Evolutionary conservation across 495 filamentous ascomycete species (phyloP), one percentile per base, ranked within the genome.

Genomic region (Penicillium cataractarum): DNA sequence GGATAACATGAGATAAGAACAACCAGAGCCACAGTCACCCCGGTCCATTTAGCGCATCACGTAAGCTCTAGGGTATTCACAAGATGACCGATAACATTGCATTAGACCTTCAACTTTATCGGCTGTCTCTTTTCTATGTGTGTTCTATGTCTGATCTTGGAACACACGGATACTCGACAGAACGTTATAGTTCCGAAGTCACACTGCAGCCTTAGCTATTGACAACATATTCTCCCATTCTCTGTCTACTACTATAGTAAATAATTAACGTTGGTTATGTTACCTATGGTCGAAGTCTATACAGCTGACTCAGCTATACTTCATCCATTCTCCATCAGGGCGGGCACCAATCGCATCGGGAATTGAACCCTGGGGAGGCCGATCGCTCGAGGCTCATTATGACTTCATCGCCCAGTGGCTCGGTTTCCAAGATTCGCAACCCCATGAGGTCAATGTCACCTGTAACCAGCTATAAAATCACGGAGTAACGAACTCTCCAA

Each of bases 401-500:
- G 67, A 70, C 64, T 64, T 70, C 67, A 70, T 67, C 44, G 29
- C 32, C 21, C 32, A 13, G 32, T 56, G 55, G 55, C 55, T 32
- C 42, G 3, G 6, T 19, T 54, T 60, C 24, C 22, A 31, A 33
- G 29, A 39, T 40, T 44, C 29, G 33, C 37, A 19, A 22, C n/a
- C n/a, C 48, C 48, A 60, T 60, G 49, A 54, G 33, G 48, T 60
- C 35, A 54, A 58, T 17, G 40, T 54, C 35, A 42, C 49, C 26
- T 19, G n/a, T 32, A 13, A 52, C 32, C 49, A 13, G 26, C 26
- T 52, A 29, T 32, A 52, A 19, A 32, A 52, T 8, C 15, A 15
- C 42, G 21, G 19, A 31, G 44, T 26, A 50, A 19, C n/a, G 29
- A 7, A 12, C 7, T 52, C 31, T 13, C n/a, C 29, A 17, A 13